These are phyloP conservation scores for Bodo saltans DNA, from an alignment of 78 protist genomes.

Conservation along the genomic window DNA sequence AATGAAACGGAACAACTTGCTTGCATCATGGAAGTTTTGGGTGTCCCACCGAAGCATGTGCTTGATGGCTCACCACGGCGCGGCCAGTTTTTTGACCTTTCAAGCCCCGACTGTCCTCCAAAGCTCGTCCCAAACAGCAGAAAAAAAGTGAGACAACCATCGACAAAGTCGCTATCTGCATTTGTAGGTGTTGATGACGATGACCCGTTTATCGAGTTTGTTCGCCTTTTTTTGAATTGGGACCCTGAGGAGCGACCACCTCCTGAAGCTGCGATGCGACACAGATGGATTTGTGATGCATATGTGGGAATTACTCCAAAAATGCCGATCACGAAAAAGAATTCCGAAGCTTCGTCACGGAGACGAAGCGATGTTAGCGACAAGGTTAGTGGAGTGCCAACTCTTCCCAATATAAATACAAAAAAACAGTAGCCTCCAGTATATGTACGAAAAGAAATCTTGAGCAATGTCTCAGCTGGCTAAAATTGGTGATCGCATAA, in stretches of 20 bases:
- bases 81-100: slow-evolving; percentile 23
- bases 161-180: slow-evolving; percentile 22
- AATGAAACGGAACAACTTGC: slow-evolving; percentile 65
- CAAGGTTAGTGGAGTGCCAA: no score
- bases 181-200: slow-evolving; percentile 7
- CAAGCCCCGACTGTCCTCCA: background rate
- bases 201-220: background rate
- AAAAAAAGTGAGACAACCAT: slow-evolving; percentile 49
- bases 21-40: slow-evolving; percentile 62
- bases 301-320: background rate
- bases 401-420: no score
- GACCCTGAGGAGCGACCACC: background rate
- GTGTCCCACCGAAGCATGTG: slow-evolving; percentile 42
- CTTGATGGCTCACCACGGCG: slow-evolving; percentile 33
- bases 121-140: slow-evolving; percentile 41
- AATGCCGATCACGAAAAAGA: background rate
- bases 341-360: no score
- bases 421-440: no score
- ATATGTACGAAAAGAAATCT: no score
- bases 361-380: no score
- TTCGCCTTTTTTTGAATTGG: background rate
- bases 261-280: slow-evolving; percentile 1
- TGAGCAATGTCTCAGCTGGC: no score
- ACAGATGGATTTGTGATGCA: slow-evolving; percentile 1
- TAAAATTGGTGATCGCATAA: no score